Evolutionary conservation across 805 yeast genomes (phyloP).

Genomic region (Suhomyces vadensis): DNA sequence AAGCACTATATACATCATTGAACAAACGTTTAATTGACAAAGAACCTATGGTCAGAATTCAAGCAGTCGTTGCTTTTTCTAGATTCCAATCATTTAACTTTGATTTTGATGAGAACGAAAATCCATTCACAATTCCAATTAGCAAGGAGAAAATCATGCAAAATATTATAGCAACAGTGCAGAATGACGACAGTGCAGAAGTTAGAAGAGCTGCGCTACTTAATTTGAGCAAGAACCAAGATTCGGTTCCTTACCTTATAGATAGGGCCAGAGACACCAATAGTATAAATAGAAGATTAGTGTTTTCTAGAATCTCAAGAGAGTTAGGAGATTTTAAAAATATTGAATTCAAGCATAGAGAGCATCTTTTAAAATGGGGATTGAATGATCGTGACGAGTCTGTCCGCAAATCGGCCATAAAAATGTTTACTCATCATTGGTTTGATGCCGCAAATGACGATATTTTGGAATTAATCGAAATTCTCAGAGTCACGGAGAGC

Average conservation of each 20-base stretch:
- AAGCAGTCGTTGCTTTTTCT: slow-evolving; percentile 78
- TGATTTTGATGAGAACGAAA: slow-evolving; percentile 35
- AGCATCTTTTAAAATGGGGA: slow-evolving; percentile 77
- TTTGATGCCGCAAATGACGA: slow-evolving; percentile 66
- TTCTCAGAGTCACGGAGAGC: slow-evolving; percentile 68
- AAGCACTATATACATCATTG: slow-evolving; percentile 59
- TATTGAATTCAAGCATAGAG: slow-evolving; percentile 57
- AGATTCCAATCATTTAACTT: slow-evolving; percentile 59
- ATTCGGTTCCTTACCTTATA: slow-evolving; percentile 58
- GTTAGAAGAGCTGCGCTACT: slow-evolving; percentile 83
- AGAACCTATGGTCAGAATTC: slow-evolving; percentile 77
- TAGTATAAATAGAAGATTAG: slow-evolving; percentile 66
- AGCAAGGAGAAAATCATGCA: slow-evolving; percentile 12
- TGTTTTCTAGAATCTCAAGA: slow-evolving; percentile 67
- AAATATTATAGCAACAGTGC: slow-evolving; percentile 42
- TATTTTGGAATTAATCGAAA: slow-evolving; percentile 67
- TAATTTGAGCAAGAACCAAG: slow-evolving; percentile 57
- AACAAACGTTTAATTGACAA: slow-evolving; percentile 67
- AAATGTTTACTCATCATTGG: slow-evolving; percentile 75
- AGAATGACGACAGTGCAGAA: slow-evolving; percentile 82
- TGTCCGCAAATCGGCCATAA: slow-evolving; percentile 70
- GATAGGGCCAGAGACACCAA: slow-evolving; percentile 85
- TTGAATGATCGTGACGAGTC: slow-evolving; percentile 77
- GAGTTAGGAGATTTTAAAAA: slow-evolving; percentile 61
- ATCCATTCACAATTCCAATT: slow-evolving; percentile 14